Conservation (phyloP, 495 filamentous ascomycete genomes). For the Aspergillus steynii region DNA sequence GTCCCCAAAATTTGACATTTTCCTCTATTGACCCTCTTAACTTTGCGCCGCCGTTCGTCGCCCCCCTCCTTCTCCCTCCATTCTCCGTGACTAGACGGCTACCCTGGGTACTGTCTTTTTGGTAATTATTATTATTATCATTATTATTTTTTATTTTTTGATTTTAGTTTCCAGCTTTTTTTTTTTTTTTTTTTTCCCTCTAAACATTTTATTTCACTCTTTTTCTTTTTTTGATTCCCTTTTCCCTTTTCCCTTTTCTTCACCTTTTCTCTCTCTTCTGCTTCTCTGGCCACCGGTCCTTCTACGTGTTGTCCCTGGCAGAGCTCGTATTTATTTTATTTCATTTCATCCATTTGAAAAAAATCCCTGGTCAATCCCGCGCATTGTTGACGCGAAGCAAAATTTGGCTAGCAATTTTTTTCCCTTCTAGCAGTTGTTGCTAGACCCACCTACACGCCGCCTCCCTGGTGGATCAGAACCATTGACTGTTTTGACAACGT, state of each 20-base stretch:
- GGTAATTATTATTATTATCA: slow-evolving; percentile 18
- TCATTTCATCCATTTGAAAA: slow-evolving; percentile 22
- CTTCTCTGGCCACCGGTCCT: slow-evolving; percentile 29
- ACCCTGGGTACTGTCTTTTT: slow-evolving; percentile 24
- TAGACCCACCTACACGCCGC: slow-evolving; percentile 50
- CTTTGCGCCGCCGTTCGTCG: slow-evolving; percentile 31
- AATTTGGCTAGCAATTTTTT: slow-evolving; percentile 25
- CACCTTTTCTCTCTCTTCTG: slow-evolving; percentile 18
- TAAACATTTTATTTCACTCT: slow-evolving; percentile 19
- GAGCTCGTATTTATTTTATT: slow-evolving; percentile 20
- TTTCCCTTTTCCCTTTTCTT: slow-evolving; percentile 20
- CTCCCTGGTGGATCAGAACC: slow-evolving; percentile 48
- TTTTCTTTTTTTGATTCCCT: slow-evolving; percentile 20
- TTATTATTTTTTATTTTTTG: slow-evolving; percentile 25
- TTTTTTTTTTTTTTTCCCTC: slow-evolving; percentile 25
- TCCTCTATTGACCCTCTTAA: slow-evolving; percentile 24
- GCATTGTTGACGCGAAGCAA: slow-evolving; percentile 48
- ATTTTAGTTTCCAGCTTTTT: slow-evolving; percentile 19
- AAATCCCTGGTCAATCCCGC: slow-evolving; percentile 27
- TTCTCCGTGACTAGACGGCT: slow-evolving; percentile 28
- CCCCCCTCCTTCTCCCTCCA: slow-evolving; percentile 30
- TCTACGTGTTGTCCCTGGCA: slow-evolving; percentile 29
- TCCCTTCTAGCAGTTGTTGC: slow-evolving; percentile 40
- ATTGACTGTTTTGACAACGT: slow-evolving; percentile 46
- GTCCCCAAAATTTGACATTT: slow-evolving; percentile 20